Evolutionary conservation across 2,329 filamentous ascomycete species (phyloP), one percentile per base, ranked within the genome.

Genomic region (Pseudonectria foliicola): DNA sequence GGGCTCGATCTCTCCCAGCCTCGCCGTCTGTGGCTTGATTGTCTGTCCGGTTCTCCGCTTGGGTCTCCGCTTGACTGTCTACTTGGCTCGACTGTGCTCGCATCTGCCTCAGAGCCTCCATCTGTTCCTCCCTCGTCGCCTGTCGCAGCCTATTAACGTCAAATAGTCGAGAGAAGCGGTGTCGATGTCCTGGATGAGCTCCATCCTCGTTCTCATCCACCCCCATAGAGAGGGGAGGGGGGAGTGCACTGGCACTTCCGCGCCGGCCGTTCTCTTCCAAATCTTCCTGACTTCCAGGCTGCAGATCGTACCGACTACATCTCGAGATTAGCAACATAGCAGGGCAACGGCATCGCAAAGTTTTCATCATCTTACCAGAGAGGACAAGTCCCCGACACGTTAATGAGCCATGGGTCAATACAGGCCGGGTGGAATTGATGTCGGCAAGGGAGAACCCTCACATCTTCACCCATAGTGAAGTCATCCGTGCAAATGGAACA

Each of bases 401-500:
- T 80, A 40, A 83, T 63, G 28, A 84, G 62, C 80, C 80, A 84
- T 4, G 79, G 80, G 47, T 84, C 80, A 37, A 84, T 71, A 47
- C 80, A 84, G 29, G 66, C 64, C 1, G 80, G 79, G 48, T 84
- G 80, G 49, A 77, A 84, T 43, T 80, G 77, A 55, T 84, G 80
- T 37, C 75, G 62, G 53, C 80, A 84, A 25, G 80, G 80, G 27
- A 84, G 59, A 2, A 84, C 76, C 29, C 80, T 70, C 34, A 84
- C 75, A 47, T 83, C 77, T 49, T 83, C 74, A 11, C 80, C 80
- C 13, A 77, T 67, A 3, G 56, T 69, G 48, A 84, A 84, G 48
- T 83, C 78, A 43, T 84, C 80, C 3, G 79, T 82, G 50, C 80
- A 84, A 38, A 84, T 83, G 2, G 78, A 77, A 54, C 80, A 84